Percentiles rank a stretch among this genome's conserved stretches.
These are phyloP conservation scores for Elongisporangium anandrum DNA, from an alignment of 352 stramenopile genomes.

Conservation along the genomic window DNA sequence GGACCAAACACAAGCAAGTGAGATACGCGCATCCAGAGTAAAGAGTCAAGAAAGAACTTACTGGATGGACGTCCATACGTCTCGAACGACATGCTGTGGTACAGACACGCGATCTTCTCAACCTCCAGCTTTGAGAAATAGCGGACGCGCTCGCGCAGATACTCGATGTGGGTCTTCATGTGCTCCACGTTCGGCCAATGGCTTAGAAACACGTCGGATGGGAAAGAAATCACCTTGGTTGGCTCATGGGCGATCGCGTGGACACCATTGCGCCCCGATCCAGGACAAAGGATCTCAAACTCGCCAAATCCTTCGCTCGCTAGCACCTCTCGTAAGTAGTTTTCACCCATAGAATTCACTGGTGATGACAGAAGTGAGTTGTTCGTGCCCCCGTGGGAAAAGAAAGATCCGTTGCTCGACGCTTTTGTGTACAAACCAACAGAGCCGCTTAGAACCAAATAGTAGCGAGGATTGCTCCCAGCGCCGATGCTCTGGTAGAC, in stretches of 20 bases:
- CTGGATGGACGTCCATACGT: constrained; percentile 4
- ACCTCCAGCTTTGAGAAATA: constrained; percentile 44
- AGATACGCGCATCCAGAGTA: constrained; percentile 1
- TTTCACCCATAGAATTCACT: constrained; percentile 4
- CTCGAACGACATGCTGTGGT: constrained; percentile 45
- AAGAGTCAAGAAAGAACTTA: not conserved
- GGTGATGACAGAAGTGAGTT: not conserved
- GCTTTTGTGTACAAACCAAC: constrained; percentile 33
- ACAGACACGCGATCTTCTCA: constrained; percentile 54
- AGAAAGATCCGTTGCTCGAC: constrained; percentile 5
- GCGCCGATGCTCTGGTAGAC: constrained; percentile 36
- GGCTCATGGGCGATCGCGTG: constrained; percentile 41
- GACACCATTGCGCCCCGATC: constrained; percentile 22
- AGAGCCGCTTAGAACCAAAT: constrained; percentile 41
- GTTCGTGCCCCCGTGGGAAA: not conserved
- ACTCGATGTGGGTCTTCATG: constrained; percentile 39
- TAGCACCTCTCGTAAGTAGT: constrained; percentile 33
- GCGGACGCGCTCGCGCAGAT: constrained; percentile 30
- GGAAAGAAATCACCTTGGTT: constrained; percentile 52
- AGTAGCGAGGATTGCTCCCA: constrained; percentile 24
- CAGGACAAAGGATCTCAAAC: constrained; percentile 48
- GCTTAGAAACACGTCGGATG: constrained; percentile 33
- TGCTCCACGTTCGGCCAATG: constrained; percentile 31
- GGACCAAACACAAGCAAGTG: constrained; percentile 1
- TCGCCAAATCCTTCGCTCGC: constrained; percentile 51